These are phyloP conservation scores for Dorcoceras hygrometricum DNA, from an alignment of 257 asterid genomes.

Conservation along the genomic window DNA sequence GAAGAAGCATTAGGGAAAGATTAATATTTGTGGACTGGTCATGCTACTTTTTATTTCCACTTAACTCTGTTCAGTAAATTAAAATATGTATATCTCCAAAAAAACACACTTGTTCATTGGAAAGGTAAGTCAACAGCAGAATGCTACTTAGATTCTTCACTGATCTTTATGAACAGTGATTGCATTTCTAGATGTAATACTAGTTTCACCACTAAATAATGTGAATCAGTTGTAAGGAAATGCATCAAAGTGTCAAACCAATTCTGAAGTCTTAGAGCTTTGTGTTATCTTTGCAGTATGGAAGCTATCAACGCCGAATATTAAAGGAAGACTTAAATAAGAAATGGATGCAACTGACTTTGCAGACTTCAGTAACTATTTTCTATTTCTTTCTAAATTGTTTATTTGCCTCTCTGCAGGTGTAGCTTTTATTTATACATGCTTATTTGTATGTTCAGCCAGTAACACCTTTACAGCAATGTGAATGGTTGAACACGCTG, in stretches of 20 bases:
- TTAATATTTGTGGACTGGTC: not conserved
- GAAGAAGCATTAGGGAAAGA: not conserved
- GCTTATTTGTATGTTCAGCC: constrained; percentile 41
- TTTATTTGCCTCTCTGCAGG: not conserved
- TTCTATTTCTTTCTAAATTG: constrained; percentile 5
- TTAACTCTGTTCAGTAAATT: not conserved
- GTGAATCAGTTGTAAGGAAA: not conserved
- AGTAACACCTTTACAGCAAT: constrained; percentile 85
- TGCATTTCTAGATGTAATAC: not conserved
- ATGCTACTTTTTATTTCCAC: not conserved
- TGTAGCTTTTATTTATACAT: not conserved
- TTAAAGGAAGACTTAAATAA: constrained; percentile 76
- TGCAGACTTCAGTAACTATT: constrained; percentile 55
- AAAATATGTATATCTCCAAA: not conserved
- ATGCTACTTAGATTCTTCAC: not conserved
- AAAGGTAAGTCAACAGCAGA: not conserved
- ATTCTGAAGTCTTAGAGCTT: not conserved
- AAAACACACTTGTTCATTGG: not conserved
- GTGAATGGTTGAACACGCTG: constrained; percentile 97
- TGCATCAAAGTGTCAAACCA: not conserved
- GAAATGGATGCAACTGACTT: constrained; percentile 80
- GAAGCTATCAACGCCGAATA: constrained; percentile 60
- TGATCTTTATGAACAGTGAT: not conserved
- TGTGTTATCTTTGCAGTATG: constrained; percentile 47
- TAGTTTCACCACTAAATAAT: not conserved